These are phyloP conservation scores for Nitzschia sp. DNA, from an alignment of 108 stramenopile species.

Conservation along the genomic window DNA sequence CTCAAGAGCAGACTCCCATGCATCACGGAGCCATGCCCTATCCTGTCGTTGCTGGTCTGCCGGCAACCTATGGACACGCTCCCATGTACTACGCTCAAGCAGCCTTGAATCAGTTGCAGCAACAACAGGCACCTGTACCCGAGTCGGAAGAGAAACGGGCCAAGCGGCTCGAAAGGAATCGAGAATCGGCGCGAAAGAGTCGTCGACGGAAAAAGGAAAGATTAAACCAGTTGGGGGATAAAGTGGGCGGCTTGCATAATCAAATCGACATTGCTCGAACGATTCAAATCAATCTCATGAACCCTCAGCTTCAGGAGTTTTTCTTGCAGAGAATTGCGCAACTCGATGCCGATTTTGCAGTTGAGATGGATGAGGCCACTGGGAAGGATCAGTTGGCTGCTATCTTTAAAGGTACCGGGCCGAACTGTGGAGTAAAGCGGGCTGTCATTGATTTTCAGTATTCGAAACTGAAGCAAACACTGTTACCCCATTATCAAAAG, in stretches of 20 bases:
- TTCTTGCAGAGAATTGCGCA: slow-evolving; percentile 31
- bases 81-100: slow-evolving; percentile 23
- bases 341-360: neutral
- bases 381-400: neutral
- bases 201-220: slow-evolving; percentile 83
- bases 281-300: slow-evolving; percentile 56
- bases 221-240: slow-evolving; percentile 50
- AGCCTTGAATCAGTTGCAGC: slow-evolving; percentile 22
- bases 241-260: slow-evolving; percentile 63
- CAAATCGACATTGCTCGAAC: slow-evolving; percentile 69
- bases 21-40: slow-evolving; percentile 32
- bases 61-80: slow-evolving; percentile 2
- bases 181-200: slow-evolving; percentile 81
- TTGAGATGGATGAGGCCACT: neutral
- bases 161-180: slow-evolving; percentile 78
- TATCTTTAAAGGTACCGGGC: slow-evolving; percentile 5
- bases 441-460: slow-evolving; percentile 75
- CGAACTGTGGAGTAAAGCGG: slow-evolving; percentile 38
- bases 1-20: slow-evolving; percentile 21
- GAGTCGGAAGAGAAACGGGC: slow-evolving; percentile 82
- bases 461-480: slow-evolving; percentile 47
- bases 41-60: slow-evolving; percentile 22
- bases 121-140: slow-evolving; percentile 36
- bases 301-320: slow-evolving; percentile 26
- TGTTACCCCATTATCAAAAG: slow-evolving; percentile 74